A percentile compares a stretch with the other conserved stretches of the same genome.
phyloP scores from a whole-genome alignment of 2,329 filamentous ascomycete species.

The Fusarium torulosum region DNA sequence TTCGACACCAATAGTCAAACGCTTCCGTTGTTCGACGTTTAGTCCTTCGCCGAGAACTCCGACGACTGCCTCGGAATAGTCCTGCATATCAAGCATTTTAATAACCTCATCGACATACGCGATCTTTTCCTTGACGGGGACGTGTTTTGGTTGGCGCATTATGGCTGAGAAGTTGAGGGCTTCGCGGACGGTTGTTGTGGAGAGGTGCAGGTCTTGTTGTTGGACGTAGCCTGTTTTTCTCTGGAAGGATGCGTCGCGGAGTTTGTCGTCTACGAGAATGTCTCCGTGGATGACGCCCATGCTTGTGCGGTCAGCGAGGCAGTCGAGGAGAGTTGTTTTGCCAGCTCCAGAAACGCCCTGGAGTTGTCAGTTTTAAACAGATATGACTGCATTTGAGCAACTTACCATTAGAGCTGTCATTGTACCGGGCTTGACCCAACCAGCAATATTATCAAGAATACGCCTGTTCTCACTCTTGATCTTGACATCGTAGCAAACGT shows the following conservation, averaged over 20 bases:
- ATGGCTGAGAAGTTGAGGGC: constrained; percentile 88
- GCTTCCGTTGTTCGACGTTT: constrained; percentile 75
- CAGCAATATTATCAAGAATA: constrained; percentile 87
- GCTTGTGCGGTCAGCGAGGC: constrained; percentile 84
- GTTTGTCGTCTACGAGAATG: constrained; percentile 76
- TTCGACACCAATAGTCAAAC: constrained; percentile 69
- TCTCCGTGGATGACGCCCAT: constrained; percentile 91
- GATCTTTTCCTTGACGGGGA: constrained; percentile 81
- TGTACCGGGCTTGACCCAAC: constrained; percentile 94
- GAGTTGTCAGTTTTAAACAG: no score
- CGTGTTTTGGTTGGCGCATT: constrained; percentile 82
- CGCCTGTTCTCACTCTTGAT: constrained; percentile 82
- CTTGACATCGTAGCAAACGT: constrained; percentile 82
- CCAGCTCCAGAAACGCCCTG: constrained; percentile 87
- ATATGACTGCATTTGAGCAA: no score
- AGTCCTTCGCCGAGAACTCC: constrained; percentile 90
- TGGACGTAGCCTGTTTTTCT: constrained; percentile 93
- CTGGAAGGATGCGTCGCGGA: constrained; percentile 85
- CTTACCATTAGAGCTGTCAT: constrained; percentile 82
- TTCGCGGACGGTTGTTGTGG: constrained; percentile 88
- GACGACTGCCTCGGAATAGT: constrained; percentile 90
- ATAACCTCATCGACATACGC: constrained; percentile 95
- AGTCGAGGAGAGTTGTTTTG: constrained; percentile 91
- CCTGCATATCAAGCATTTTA: constrained; percentile 88
- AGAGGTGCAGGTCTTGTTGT: constrained; percentile 90